These are phyloP conservation scores for Schwanniomyces pseudopolymorphus DNA, from an alignment of 805 yeast species.

Conservation along the genomic window DNA sequence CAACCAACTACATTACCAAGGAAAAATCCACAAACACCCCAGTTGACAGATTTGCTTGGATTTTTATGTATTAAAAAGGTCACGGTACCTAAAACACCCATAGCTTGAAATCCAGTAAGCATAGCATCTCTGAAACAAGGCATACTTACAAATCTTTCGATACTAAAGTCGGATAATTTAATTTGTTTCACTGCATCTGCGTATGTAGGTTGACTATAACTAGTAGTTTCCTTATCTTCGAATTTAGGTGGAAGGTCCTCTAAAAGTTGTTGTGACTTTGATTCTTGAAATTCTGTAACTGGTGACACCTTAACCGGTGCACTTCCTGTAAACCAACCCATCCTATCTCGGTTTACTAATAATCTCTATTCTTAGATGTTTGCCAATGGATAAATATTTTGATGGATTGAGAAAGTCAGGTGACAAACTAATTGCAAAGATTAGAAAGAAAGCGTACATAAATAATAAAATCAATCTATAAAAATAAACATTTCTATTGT, in stretches of 20 bases:
- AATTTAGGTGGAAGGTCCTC: slow-evolving; percentile 57
- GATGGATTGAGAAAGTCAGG: neutral
- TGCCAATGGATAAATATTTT: neutral
- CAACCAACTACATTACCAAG: slow-evolving; percentile 82
- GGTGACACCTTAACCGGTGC: slow-evolving; percentile 37
- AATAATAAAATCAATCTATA: too few relatives aligned
- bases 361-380: neutral
- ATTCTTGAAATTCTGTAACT: slow-evolving; percentile 25
- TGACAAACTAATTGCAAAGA: neutral
- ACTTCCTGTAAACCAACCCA: slow-evolving; percentile 46
- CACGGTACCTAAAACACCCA: slow-evolving; percentile 68
- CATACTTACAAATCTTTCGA: slow-evolving; percentile 52
- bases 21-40: slow-evolving; percentile 80
- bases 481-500: too few relatives aligned
- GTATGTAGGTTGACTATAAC: slow-evolving; percentile 12
- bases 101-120: slow-evolving; percentile 67
- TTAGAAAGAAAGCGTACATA: too few relatives aligned
- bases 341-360: slow-evolving; percentile 7
- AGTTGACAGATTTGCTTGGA: slow-evolving; percentile 63
- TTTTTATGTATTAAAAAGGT: slow-evolving; percentile 67
- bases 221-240: slow-evolving; percentile 25
- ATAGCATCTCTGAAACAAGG: slow-evolving; percentile 85
- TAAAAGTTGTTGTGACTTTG: slow-evolving; percentile 30
- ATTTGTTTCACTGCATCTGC: slow-evolving; percentile 44
- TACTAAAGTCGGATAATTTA: slow-evolving; percentile 49